Conservation (phyloP, 129 eudicot species). For the Logfia minima region DNA sequence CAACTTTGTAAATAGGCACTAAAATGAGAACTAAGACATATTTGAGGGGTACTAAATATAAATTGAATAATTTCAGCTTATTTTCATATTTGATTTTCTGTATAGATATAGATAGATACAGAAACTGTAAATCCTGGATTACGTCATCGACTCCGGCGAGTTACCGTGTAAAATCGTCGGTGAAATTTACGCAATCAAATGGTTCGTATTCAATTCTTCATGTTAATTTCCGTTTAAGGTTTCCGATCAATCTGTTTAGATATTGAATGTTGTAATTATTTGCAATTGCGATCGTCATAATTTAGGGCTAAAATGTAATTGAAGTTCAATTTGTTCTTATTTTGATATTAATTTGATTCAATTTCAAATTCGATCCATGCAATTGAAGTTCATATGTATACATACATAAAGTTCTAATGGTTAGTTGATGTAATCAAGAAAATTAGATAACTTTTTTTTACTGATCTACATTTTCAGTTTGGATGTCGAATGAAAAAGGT, state of each 20-base stretch:
- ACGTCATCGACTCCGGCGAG: slow-evolving; percentile 26
- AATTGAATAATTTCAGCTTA: not conserved
- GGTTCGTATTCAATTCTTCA: slow-evolving; percentile 19
- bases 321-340: not conserved
- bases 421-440: not conserved
- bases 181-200: slow-evolving; percentile 17
- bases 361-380: not conserved
- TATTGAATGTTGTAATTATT: slow-evolving; percentile 7
- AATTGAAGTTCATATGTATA: not conserved
- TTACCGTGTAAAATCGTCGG: slow-evolving; percentile 4
- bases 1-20: not conserved
- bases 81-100: too few species aligned
- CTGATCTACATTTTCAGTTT: not conserved
- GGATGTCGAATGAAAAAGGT: not conserved
- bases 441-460: too few species aligned
- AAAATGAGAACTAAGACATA: not conserved
- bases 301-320: slow-evolving; percentile 19
- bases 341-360: not conserved
- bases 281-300: not conserved
- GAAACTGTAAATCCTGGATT: slow-evolving; percentile 14
- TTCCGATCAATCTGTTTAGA: not conserved
- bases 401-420: not conserved
- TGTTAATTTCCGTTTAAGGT: not conserved
- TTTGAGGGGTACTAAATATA: not conserved
- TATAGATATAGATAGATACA: not conserved